Percentiles rank a stretch among this genome's conserved stretches.
These are phyloP conservation scores for Dendrothele bispora DNA, from an alignment of 768 basidiomycete genomes.

Conservation along the genomic window DNA sequence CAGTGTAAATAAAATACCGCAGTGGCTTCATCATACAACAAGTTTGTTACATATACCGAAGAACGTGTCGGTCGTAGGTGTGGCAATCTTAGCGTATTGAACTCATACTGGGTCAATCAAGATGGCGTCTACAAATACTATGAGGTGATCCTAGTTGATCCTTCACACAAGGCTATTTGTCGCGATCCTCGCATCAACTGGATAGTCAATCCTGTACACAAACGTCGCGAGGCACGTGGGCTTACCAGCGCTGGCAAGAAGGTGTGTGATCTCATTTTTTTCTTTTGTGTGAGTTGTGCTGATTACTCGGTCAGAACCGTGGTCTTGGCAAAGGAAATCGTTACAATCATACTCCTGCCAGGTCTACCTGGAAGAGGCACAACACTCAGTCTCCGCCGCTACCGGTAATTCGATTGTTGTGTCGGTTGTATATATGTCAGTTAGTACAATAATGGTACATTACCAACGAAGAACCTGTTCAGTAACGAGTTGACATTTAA, in stretches of 20 bases:
- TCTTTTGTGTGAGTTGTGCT: constrained; percentile 1
- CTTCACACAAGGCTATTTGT: constrained; percentile 91
- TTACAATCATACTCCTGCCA: constrained; percentile 89
- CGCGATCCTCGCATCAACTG: constrained; percentile 98
- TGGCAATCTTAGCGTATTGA: constrained; percentile 93
- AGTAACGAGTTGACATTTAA: too few species aligned
- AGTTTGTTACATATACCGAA: too few species aligned
- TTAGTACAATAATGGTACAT: too few species aligned
- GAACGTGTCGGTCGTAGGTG: constrained; percentile 97
- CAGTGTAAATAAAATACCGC: too few species aligned
- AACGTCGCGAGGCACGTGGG: constrained; percentile 95
- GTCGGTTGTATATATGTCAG: constrained; percentile 1
- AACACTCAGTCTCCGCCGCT: constrained; percentile 94
- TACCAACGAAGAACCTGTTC: too few species aligned
- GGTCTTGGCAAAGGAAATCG: constrained; percentile 95
- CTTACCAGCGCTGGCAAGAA: constrained; percentile 96
- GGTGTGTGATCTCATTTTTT: constrained; percentile 43
- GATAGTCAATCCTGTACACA: constrained; percentile 98
- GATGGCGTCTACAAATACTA: constrained; percentile 99
- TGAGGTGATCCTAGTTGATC: constrained; percentile 98
- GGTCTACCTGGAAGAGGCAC: constrained; percentile 96
- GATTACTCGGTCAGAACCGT: constrained; percentile 79
- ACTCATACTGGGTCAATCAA: constrained; percentile 99
- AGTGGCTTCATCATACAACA: constrained; percentile 87
- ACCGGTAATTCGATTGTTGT: constrained; percentile 57